A percentile compares a stretch with the other conserved stretches of the same genome.
phyloP scores from a whole-genome alignment of 2,329 filamentous ascomycete genomes.

The Ophiostoma ips region DNA sequence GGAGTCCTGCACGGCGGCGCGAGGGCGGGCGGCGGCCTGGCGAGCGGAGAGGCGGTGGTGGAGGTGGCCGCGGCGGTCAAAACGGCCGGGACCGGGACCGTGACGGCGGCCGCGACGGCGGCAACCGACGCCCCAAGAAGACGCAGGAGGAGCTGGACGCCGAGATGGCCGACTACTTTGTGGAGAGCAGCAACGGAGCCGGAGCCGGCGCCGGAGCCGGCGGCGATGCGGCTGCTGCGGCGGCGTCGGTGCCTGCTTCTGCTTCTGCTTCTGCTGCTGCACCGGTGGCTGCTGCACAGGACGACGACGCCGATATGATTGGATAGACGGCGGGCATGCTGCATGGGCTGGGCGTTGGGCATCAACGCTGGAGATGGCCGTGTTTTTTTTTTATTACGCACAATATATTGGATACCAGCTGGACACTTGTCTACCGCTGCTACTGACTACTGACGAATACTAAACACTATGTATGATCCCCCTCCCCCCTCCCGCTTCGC shows the following conservation, averaged over 20 bases:
- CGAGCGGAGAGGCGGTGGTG: slow-evolving; percentile 23
- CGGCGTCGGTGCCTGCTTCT: slow-evolving; percentile 20
- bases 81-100: slow-evolving; percentile 25
- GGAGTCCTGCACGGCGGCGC: slow-evolving; percentile 40
- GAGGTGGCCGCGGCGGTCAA: slow-evolving; percentile 24
- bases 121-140: slow-evolving; percentile 32
- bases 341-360: too few species aligned
- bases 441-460: too few species aligned
- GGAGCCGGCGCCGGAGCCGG: slow-evolving; percentile 8
- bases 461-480: too few species aligned
- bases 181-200: slow-evolving; percentile 21
- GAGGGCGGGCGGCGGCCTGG: slow-evolving; percentile 35
- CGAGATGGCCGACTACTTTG: slow-evolving; percentile 96
- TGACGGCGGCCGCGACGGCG: slow-evolving; percentile 16
- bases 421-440: neutral
- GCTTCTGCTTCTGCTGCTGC: slow-evolving; percentile 19
- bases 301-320: slow-evolving; percentile 20
- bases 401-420: neutral
- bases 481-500: too few species aligned
- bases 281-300: slow-evolving; percentile 25
- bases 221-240: slow-evolving; percentile 12
- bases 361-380: too few species aligned
- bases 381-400: neutral
- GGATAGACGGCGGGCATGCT: slow-evolving; percentile 10
- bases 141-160: slow-evolving; percentile 85